phyloP scores from a whole-genome alignment of 2,329 filamentous ascomycete genomes.

The Sordariomycetes sp. region DNA sequence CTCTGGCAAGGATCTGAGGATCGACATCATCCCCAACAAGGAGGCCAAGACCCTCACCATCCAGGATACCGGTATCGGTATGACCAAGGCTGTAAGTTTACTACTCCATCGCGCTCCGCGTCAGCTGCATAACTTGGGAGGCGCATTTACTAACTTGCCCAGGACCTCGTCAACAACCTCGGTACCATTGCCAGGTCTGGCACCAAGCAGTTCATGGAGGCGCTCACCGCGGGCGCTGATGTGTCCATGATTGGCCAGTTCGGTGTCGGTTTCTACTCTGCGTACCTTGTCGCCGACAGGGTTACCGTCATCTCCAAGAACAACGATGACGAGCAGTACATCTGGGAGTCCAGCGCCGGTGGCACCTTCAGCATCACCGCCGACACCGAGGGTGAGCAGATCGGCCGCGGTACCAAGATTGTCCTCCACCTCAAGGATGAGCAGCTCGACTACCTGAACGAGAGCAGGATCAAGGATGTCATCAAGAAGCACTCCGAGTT shows the following conservation, averaged over 20 bases:
- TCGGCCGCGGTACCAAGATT: slow-evolving; percentile 95
- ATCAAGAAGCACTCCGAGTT: slow-evolving; percentile 99
- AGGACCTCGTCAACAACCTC: slow-evolving; percentile 99
- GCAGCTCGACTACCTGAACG: slow-evolving; percentile 96
- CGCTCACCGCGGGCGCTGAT: slow-evolving; percentile 92
- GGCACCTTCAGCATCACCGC: slow-evolving; percentile 89
- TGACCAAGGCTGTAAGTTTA: slow-evolving; percentile 94
- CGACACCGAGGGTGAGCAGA: slow-evolving; percentile 80
- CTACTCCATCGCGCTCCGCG: not conserved
- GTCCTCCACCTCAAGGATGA: slow-evolving; percentile 99
- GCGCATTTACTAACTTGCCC: slow-evolving; percentile 21
- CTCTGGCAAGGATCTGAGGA: slow-evolving; percentile 91
- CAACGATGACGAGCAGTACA: slow-evolving; percentile 99
- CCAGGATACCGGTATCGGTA: slow-evolving; percentile 96
- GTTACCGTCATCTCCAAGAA: slow-evolving; percentile 95
- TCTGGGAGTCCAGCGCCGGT: slow-evolving; percentile 96
- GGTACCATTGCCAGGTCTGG: slow-evolving; percentile 98
- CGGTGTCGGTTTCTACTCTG: slow-evolving; percentile 99
- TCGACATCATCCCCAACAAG: slow-evolving; percentile 98
- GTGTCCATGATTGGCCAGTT: slow-evolving; percentile 99
- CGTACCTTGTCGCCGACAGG: slow-evolving; percentile 95
- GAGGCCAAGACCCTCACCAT: slow-evolving; percentile 96
- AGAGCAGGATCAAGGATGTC: slow-evolving; percentile 99
- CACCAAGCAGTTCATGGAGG: slow-evolving; percentile 99
- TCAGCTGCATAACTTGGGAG: slow-evolving; percentile 1